Percentiles rank a stretch among this genome's conserved stretches.
Evolutionary conservation across 1,139 yeast species (phyloP).

Genomic region (Saccharomyces hybrid): DNA sequence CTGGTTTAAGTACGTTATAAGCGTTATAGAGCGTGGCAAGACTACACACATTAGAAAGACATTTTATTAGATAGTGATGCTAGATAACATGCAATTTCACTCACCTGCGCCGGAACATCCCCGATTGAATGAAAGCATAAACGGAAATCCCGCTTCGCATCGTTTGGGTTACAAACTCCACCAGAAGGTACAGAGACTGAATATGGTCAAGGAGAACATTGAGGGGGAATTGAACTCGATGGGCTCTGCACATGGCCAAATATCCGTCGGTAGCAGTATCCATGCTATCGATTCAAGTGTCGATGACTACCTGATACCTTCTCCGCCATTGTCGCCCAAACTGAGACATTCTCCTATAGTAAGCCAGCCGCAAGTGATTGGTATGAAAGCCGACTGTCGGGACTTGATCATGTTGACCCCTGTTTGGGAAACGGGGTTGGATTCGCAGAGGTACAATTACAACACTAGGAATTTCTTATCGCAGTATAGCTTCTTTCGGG

Average conservation of each 20-base stretch:
- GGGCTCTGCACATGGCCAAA: not conserved
- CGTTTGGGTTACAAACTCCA: not conserved
- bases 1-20: not conserved
- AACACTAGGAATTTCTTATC: conserved; percentile 8
- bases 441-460: conserved; percentile 5
- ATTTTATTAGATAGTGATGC: not conserved
- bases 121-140: conserved; percentile 5
- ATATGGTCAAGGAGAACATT: not conserved
- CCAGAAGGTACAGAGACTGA: not conserved
- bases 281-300: not conserved
- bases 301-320: conserved; percentile 12
- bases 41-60: not conserved
- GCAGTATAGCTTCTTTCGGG: conserved; percentile 9
- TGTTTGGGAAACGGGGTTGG: conserved; percentile 6
- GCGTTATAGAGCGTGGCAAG: not conserved
- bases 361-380: not conserved
- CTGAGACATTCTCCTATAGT: not conserved
- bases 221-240: not conserved
- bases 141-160: not conserved
- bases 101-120: conserved; percentile 14
- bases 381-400: not conserved
- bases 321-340: conserved; percentile 16
- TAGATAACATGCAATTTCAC: not conserved
- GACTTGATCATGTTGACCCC: conserved; percentile 3
- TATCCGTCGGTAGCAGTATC: not conserved